Base-by-base conservation (phyloP, 345 rosid genomes). In the Populus tremula region DNA sequence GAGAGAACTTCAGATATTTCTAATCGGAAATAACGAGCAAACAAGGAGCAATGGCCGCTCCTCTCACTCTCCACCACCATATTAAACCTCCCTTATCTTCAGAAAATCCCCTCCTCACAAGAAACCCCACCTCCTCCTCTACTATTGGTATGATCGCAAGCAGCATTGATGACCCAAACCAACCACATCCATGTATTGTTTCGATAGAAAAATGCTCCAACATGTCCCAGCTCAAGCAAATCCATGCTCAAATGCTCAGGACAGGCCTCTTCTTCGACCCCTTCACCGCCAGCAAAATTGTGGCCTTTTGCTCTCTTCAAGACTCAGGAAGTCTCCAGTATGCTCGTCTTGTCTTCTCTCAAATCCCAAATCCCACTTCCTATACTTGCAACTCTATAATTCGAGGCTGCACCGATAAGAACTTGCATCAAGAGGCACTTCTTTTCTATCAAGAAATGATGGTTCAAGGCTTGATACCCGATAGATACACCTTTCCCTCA, bases 401-500 rank as follows among this genome's bases (percentile, higher is more conserved):
- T 63, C 74, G 85, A 43, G 80, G 82, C 38, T 75, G 27, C 61
- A 76, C 85, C 16, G 54, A 82, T 29, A 67, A 63, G 36, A 71
- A 72, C 56, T 75, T 76, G 41, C 71, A 76, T 8, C 43, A 27
- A 0, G 36, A 71, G 4, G 78, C 76, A 36, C 41, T 76, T 68
- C 2, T 39, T 63, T 79, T 79, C 61, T 71, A 62, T 43, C 70
- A 53, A 21, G 78, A 79, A 11, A 72, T 76, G 76, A 41, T 76
- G 8, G 25, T 68, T 50, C 78, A 69, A 27, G 80, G 73, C 20
- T 63, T 72, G n/a, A 1, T 71, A 6, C 77, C 75, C 1, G 80
- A 82, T 27, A 70, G 75, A 9, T 82, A 78, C 82, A 56, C 72
- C 9, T 78, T 71, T 69, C 82, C 85, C 18, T 78, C 79, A 3